Evolutionary conservation across 768 basidiomycete genomes (phyloP).

Genomic region (Pleurotus sapidus): DNA sequence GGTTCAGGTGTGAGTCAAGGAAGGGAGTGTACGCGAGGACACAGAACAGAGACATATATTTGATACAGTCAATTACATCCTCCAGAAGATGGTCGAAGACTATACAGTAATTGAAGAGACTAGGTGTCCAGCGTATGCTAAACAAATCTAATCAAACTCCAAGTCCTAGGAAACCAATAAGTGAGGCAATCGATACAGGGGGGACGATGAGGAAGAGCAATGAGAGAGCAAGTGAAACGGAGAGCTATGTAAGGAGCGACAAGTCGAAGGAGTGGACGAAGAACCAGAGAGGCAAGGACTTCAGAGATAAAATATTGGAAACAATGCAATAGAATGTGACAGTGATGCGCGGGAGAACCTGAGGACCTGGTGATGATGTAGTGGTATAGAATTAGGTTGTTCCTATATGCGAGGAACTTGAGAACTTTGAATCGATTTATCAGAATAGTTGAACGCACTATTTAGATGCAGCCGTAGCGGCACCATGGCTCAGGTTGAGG

Average conservation of each 20-base stretch:
- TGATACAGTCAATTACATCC: conserved; percentile 1
- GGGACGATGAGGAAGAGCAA: neutral
- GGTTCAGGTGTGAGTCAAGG: too few relatives aligned
- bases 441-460: neutral
- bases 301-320: neutral
- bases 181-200: conserved; percentile 1
- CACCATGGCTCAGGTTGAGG: conserved; percentile 5
- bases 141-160: neutral
- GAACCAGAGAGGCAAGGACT: neutral
- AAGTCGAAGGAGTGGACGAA: conserved; percentile 2
- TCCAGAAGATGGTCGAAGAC: neutral
- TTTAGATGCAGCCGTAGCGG: conserved; percentile 5
- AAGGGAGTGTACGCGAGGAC: neutral
- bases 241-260: neutral
- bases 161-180: conserved; percentile 3
- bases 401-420: neutral
- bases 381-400: neutral
- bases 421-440: neutral
- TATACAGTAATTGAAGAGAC: neutral
- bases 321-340: neutral
- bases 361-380: neutral
- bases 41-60: neutral
- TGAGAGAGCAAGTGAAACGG: neutral
- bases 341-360: neutral
- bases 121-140: neutral